Percentiles rank a stretch among this genome's conserved stretches.
Conservation (phyloP, 371 early-diverging fungal species). For the Phascolomyces articulosus region DNA sequence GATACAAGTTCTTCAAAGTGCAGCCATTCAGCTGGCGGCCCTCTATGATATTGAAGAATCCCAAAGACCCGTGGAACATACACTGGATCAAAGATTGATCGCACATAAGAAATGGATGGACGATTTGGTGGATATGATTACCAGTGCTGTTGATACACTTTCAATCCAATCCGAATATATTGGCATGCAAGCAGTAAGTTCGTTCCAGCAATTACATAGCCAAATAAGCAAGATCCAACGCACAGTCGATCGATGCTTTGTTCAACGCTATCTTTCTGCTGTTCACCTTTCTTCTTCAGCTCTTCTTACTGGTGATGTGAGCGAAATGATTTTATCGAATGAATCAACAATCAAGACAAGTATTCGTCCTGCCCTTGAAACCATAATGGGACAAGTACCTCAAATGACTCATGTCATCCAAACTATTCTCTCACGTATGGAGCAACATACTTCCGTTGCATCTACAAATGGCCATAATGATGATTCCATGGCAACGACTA, state of each 20-base stretch:
- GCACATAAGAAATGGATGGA: constrained; percentile 55
- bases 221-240: constrained; percentile 5
- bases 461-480: neutral
- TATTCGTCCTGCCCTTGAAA: constrained; percentile 14
- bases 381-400: constrained; percentile 20
- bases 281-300: constrained; percentile 21
- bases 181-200: neutral
- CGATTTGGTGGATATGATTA: constrained; percentile 43
- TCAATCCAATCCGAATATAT: constrained; percentile 25
- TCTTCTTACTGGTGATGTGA: constrained; percentile 35
- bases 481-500: constrained; percentile 12
- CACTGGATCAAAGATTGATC: constrained; percentile 33
- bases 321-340: constrained; percentile 26
- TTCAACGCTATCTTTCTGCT: constrained; percentile 41
- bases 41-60: constrained; percentile 21
- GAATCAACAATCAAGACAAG: constrained; percentile 14
- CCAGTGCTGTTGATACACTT: constrained; percentile 28
- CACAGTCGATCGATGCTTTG: constrained; percentile 28
- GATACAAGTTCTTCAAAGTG: constrained; percentile 38
- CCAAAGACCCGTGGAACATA: neutral
- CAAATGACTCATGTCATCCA: constrained; percentile 21
- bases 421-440: constrained; percentile 32
- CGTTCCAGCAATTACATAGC: neutral
- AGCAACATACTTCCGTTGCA: neutral
- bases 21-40: constrained; percentile 22